phyloP scores from a whole-genome alignment of 306 rosid species.

The Comarum palustre region DNA sequence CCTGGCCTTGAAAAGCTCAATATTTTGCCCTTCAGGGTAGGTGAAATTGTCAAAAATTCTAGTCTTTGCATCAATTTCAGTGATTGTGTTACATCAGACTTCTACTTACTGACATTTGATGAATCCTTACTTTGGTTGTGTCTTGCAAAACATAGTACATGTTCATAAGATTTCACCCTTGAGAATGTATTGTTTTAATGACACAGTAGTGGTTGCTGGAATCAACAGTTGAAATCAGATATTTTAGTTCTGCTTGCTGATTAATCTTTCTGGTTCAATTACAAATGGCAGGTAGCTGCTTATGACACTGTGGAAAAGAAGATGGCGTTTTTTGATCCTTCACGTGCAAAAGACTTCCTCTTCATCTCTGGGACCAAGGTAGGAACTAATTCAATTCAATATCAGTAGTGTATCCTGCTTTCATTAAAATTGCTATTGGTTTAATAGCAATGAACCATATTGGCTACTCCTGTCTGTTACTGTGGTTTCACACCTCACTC shows the following conservation, averaged over 20 bases:
- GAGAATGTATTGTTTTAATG: not conserved
- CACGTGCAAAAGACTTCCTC: conserved; percentile 79
- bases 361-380: conserved; percentile 99
- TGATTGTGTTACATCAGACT: not conserved
- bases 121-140: not conserved
- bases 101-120: not conserved
- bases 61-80: not conserved
- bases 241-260: not conserved
- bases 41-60: conserved; percentile 19
- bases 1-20: conserved; percentile 95
- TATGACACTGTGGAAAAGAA: conserved; percentile 67
- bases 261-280: conserved; percentile 7
- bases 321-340: conserved; percentile 96
- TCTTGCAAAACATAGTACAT: not conserved
- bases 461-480: not conserved
- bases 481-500: not conserved
- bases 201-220: not conserved
- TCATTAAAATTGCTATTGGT: not conserved
- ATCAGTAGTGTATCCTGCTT: not conserved
- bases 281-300: conserved; percentile 80
- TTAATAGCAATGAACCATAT: not conserved
- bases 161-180: not conserved
- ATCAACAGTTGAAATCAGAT: not conserved
- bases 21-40: conserved; percentile 87
- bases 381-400: conserved; percentile 17